phyloP scores from a whole-genome alignment of 768 basidiomycete genomes.

The Termitomyces eurrhizus region DNA sequence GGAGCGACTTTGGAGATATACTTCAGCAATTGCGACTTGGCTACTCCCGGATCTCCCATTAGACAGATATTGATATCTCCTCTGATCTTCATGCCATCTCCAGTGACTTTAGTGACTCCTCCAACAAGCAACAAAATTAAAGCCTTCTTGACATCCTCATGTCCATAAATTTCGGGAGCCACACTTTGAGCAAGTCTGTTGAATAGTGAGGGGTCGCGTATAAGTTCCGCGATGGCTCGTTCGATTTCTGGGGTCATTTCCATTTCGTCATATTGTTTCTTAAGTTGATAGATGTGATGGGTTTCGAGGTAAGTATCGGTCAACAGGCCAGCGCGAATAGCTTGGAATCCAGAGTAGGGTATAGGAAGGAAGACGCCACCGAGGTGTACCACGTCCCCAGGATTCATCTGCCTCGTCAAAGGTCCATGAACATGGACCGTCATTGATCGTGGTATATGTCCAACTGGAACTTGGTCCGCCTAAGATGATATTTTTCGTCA shows the following conservation, averaged over 20 bases:
- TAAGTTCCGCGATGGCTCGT: slow-evolving; percentile 61
- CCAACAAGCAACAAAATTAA: slow-evolving; percentile 89
- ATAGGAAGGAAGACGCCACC: slow-evolving; percentile 98
- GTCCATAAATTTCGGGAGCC: slow-evolving; percentile 98
- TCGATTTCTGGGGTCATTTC: slow-evolving; percentile 85
- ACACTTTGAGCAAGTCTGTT: slow-evolving; percentile 87
- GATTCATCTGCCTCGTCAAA: slow-evolving; percentile 87
- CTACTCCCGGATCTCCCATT: slow-evolving; percentile 99
- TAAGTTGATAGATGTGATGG: slow-evolving; percentile 89
- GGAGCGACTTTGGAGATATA: slow-evolving; percentile 99
- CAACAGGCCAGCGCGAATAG: slow-evolving; percentile 91
- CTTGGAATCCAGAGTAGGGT: slow-evolving; percentile 97
- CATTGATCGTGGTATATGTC: slow-evolving; percentile 98
- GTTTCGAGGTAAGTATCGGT: slow-evolving; percentile 96
- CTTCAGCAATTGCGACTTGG: slow-evolving; percentile 95
- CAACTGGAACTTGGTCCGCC: slow-evolving; percentile 99
- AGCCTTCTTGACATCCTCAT: slow-evolving; percentile 96
- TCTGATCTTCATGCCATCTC: slow-evolving; percentile 98
- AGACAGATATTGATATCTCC: slow-evolving; percentile 97
- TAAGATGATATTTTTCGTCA: slow-evolving; percentile 22
- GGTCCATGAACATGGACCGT: slow-evolving; percentile 91
- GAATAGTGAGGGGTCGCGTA: slow-evolving; percentile 77
- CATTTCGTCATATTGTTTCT: slow-evolving; percentile 97
- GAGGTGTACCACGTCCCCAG: slow-evolving; percentile 92
- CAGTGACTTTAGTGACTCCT: slow-evolving; percentile 91